Evolutionary conservation across 2,329 filamentous ascomycete species (phyloP), one percentile per base, ranked within the genome.

Genomic region (Claviceps africana): DNA sequence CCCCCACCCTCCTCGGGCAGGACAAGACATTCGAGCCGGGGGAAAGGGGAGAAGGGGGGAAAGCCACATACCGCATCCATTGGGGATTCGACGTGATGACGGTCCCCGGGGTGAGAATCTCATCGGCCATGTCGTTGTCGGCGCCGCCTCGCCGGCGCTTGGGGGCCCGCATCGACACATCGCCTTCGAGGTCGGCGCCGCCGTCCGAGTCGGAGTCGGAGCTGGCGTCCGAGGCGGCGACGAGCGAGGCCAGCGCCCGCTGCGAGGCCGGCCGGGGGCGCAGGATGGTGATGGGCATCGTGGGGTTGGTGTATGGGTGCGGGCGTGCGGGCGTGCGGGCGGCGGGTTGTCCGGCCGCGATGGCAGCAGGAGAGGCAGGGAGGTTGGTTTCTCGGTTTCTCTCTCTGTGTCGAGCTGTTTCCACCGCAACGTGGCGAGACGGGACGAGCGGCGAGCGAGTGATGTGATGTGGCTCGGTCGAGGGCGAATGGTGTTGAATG

Each of bases 21-120:
- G n/a, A n/a, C n/a, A n/a, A n/a, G n/a, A n/a, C n/a, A n/a, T n/a
- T n/a, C n/a, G n/a, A n/a, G n/a, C n/a, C n/a, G n/a, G n/a, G n/a
- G 11, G 33, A 37, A 15, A 17, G 4, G 6, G 17, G 11, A 37
- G 17, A 15, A 37, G 6, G 10, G 45, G 42, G 22, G 42, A 43
- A 33, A 13, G 31, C 21, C 45, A 37, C 72, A 50, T 69, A 82
- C 79, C 82, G 82, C 91, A 97, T 97, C 88, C 88, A 97, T 74
- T 96, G 89, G n/a, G 88, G 78, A 68, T 96, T 89, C 57, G 83
- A 79, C 11, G 91, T 96, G 60, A 97, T 87, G 55, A 85, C 72
- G 65, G 94, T 86, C 62, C 91, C 93, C 1, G 91, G 91, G 1
- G 90, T 95, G 59, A 95, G 84, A 58, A 96, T 85, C 37, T 76